phyloP scores from a whole-genome alignment of 345 rosid genomes.

The Orychophragmus violaceus region DNA sequence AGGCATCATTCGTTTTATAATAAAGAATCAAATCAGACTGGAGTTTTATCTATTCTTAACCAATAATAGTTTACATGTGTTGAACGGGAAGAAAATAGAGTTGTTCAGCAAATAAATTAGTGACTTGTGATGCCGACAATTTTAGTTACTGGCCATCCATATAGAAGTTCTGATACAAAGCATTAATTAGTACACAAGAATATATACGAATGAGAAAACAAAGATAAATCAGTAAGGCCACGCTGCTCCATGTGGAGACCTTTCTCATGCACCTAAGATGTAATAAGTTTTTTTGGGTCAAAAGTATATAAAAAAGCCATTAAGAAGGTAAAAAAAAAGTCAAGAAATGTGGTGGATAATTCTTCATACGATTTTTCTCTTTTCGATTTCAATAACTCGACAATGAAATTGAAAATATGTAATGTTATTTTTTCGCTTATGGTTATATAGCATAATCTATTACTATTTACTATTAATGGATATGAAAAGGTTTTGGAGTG shows the following conservation, averaged over 20 bases:
- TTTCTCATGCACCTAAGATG: conserved; percentile 8
- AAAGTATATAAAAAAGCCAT: background rate
- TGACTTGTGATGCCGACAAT: conserved; percentile 10
- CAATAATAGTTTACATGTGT: background rate
- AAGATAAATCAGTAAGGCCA: conserved; percentile 12
- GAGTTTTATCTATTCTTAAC: background rate
- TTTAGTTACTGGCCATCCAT: conserved; percentile 23
- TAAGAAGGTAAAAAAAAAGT: background rate
- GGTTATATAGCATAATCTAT: background rate
- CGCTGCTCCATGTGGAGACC: conserved; percentile 28
- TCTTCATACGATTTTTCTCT: background rate
- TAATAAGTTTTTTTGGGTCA: background rate
- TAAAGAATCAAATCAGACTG: background rate
- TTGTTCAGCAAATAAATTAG: background rate
- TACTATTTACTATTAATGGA: background rate
- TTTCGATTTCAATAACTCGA: background rate
- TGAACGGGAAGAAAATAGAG: background rate
- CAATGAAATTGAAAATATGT: background rate
- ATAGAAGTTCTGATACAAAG: conserved; percentile 1
- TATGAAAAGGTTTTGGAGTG: background rate
- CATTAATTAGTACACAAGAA: background rate
- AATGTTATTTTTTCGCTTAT: background rate
- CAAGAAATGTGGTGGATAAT: background rate
- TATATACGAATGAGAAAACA: background rate
- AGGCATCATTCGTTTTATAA: background rate